Conservation (phyloP, 2,329 filamentous ascomycete species). For the Grosmannia penicillata region DNA sequence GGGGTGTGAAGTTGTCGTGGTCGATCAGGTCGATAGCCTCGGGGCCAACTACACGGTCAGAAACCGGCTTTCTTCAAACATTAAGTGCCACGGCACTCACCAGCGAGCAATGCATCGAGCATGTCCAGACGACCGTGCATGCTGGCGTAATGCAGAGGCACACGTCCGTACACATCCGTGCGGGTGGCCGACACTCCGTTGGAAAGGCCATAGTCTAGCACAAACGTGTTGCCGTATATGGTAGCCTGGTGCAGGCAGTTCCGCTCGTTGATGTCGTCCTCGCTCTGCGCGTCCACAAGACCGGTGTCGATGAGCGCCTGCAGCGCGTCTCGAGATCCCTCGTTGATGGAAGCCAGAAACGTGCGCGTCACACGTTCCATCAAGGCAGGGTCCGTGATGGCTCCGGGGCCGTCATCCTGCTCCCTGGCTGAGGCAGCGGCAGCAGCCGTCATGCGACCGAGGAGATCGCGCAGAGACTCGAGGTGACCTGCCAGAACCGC, state of each 20-base stretch:
- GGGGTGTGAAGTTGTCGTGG: slow-evolving; percentile 90
- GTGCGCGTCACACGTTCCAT: slow-evolving; percentile 73
- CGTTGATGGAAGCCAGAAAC: slow-evolving; percentile 79
- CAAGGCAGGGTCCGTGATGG: slow-evolving; percentile 35
- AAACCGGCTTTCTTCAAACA: no score
- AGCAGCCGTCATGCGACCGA: slow-evolving; percentile 51
- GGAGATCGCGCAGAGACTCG: slow-evolving; percentile 62
- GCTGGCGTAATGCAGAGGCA: slow-evolving; percentile 89
- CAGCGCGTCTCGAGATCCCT: slow-evolving; percentile 65
- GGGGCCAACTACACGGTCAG: slow-evolving; percentile 36
- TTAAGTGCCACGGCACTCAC: no score
- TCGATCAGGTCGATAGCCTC: slow-evolving; percentile 78
- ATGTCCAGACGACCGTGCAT: slow-evolving; percentile 84
- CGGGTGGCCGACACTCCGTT: slow-evolving; percentile 62
- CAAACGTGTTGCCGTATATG: slow-evolving; percentile 73
- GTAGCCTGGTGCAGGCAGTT: slow-evolving; percentile 96
- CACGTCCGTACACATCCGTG: slow-evolving; percentile 84
- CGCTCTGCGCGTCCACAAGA: slow-evolving; percentile 77
- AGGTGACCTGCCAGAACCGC: slow-evolving; percentile 73
- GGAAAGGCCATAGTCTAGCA: slow-evolving; percentile 61
- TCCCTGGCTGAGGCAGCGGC: slow-evolving; percentile 39
- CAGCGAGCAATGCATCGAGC: slow-evolving; percentile 57
- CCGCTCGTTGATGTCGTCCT: slow-evolving; percentile 94
- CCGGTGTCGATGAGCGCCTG: slow-evolving; percentile 64
- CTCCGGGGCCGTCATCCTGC: slow-evolving; percentile 11